These are phyloP conservation scores for Fagopyrum esculentum DNA, from an alignment of 148 eudicot species.

Conservation along the genomic window DNA sequence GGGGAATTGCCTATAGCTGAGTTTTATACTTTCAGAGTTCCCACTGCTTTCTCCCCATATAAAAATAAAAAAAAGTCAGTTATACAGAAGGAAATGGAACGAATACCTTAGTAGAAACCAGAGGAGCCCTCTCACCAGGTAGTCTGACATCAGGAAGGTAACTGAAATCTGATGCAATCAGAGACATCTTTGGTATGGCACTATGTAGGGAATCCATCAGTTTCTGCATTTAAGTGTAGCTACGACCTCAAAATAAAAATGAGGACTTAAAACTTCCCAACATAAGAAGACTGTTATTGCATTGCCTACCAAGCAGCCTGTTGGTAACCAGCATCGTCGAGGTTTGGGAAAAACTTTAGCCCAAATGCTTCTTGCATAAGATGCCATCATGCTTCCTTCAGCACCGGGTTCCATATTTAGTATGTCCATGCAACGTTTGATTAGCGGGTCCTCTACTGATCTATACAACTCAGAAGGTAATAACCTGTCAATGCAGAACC, in stretches of 20 bases:
- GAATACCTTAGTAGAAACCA: slow-evolving; percentile 80
- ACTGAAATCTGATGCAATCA: slow-evolving; percentile 91
- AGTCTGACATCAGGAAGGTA: slow-evolving; percentile 86
- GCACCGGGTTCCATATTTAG: slow-evolving; percentile 41
- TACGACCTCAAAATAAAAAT: slow-evolving; percentile 3
- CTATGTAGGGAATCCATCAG: slow-evolving; percentile 75
- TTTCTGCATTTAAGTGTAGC: slow-evolving; percentile 38
- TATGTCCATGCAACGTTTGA: slow-evolving; percentile 64
- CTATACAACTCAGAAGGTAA: slow-evolving; percentile 63
- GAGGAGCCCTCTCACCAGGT: slow-evolving; percentile 90
- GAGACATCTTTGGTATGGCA: slow-evolving; percentile 89
- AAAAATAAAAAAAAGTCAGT: background rate
- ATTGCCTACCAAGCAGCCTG: slow-evolving; percentile 73
- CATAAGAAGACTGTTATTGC: background rate
- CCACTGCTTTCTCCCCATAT: background rate
- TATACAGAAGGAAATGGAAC: background rate
- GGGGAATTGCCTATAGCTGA: background rate
- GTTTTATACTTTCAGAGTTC: background rate
- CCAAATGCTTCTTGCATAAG: slow-evolving; percentile 42
- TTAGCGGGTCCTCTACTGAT: slow-evolving; percentile 66
- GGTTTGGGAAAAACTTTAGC: slow-evolving; percentile 75
- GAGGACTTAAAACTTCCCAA: background rate
- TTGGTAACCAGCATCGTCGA: slow-evolving; percentile 86
- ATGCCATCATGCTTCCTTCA: slow-evolving; percentile 29
- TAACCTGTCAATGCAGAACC: slow-evolving; percentile 29